Evolutionary conservation across 306 rosid genomes (phyloP).

Genomic region (Albizia julibrissin): DNA sequence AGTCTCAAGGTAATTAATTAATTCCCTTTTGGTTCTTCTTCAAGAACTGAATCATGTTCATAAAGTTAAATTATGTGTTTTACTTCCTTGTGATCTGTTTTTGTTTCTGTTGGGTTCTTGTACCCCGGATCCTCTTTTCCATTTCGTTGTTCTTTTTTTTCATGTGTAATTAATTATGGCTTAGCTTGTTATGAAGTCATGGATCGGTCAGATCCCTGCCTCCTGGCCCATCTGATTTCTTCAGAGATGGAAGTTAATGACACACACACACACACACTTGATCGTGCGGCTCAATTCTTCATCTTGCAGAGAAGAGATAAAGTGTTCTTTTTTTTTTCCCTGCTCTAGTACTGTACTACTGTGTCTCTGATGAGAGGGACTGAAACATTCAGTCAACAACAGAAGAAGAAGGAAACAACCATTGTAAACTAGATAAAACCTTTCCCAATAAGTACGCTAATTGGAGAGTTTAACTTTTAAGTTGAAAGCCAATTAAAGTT

Average conservation of each 20-base stretch:
- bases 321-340: slow-evolving; percentile 6
- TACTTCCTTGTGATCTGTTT: slow-evolving; percentile 28
- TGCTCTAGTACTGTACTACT: slow-evolving; percentile 10
- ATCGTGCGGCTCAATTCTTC: slow-evolving; percentile 37
- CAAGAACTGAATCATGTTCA: slow-evolving; percentile 33
- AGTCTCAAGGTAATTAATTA: slow-evolving; percentile 38
- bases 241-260: slow-evolving; percentile 13
- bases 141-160: slow-evolving; percentile 21
- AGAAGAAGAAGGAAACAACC: background rate
- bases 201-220: slow-evolving; percentile 35
- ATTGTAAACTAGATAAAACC: background rate
- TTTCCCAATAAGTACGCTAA: background rate
- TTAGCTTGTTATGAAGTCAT: slow-evolving; percentile 22
- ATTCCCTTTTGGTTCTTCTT: slow-evolving; percentile 40
- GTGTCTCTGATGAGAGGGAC: background rate
- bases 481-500: slow-evolving; percentile 13
- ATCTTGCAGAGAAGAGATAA: slow-evolving; percentile 27
- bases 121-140: slow-evolving; percentile 40
- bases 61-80: slow-evolving; percentile 21
- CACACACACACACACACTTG: background rate
- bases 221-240: slow-evolving; percentile 22
- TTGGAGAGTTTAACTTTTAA: slow-evolving; percentile 17
- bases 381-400: background rate
- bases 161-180: slow-evolving; percentile 18
- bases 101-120: slow-evolving; percentile 31